Percentiles rank a stretch among this genome's conserved stretches.
Evolutionary conservation across 352 stramenopile species (phyloP).

Genomic region (Globisporangium heterothallicum): DNA sequence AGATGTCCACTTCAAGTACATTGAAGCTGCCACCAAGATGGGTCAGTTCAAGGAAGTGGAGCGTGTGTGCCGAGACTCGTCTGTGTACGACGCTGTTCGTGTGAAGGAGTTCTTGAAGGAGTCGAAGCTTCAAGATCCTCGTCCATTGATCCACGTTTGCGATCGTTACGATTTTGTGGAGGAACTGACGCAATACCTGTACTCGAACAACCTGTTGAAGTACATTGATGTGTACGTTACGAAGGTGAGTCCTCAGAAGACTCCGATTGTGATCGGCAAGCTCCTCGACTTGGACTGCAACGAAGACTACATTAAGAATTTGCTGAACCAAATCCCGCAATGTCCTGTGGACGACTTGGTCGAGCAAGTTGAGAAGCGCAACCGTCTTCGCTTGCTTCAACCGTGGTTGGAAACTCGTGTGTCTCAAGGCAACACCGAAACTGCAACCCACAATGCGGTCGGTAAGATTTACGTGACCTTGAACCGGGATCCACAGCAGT

Average conservation of each 20-base stretch:
- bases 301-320: constrained; percentile 99
- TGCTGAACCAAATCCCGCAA: constrained; percentile 97
- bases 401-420: constrained; percentile 99
- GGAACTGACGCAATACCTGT: constrained; percentile 99
- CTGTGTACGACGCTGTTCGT: constrained; percentile 98
- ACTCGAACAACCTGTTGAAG: constrained; percentile 99
- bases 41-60: constrained; percentile 99
- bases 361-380: constrained; percentile 98
- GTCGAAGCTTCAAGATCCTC: constrained; percentile 98
- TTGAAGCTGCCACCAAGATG: constrained; percentile 99
- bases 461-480: constrained; percentile 99
- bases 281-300: constrained; percentile 97
- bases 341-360: constrained; percentile 97
- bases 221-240: constrained; percentile 99
- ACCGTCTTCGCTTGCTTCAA: constrained; percentile 98
- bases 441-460: constrained; percentile 98
- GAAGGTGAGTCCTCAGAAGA: constrained; percentile 97
- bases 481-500: constrained; percentile 99
- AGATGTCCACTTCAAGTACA: constrained; percentile 99
- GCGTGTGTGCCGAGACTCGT: constrained; percentile 99
- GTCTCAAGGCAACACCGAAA: constrained; percentile 98
- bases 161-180: constrained; percentile 99
- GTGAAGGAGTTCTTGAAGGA: constrained; percentile 99
- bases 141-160: constrained; percentile 99
- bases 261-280: constrained; percentile 98